A percentile compares a stretch with the other conserved stretches of the same genome.
These are phyloP conservation scores for Anisodus tanguticus DNA, from an alignment of 257 asterid species.

Conservation along the genomic window DNA sequence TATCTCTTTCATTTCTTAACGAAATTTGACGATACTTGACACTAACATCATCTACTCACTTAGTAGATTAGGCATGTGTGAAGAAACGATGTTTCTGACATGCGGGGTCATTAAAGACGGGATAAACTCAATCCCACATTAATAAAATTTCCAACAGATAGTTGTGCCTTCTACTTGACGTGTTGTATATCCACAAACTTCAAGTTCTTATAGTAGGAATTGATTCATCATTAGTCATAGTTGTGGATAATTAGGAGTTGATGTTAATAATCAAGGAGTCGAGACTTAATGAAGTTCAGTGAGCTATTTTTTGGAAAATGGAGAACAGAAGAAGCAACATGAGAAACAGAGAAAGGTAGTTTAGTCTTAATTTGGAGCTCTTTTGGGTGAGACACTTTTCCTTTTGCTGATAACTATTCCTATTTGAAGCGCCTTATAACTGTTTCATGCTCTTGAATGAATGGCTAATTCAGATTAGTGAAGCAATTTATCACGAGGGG, in stretches of 20 bases:
- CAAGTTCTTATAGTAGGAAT: slow-evolving; percentile 17
- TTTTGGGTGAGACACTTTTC: background rate
- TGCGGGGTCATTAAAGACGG: no score
- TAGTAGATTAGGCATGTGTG: no score
- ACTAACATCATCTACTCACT: no score
- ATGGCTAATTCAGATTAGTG: background rate
- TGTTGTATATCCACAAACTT: background rate
- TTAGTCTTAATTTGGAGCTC: background rate
- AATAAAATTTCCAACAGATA: background rate
- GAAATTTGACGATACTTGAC: no score
- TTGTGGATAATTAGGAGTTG: slow-evolving; percentile 1
- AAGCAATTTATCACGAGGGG: background rate
- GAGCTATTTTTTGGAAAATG: slow-evolving; percentile 15
- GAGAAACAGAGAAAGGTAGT: background rate
- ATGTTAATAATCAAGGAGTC: background rate
- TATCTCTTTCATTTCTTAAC: no score
- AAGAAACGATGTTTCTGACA: no score
- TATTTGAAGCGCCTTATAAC: background rate
- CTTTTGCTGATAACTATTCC: background rate
- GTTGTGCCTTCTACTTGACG: background rate
- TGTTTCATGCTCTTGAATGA: background rate
- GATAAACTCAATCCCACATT: no score
- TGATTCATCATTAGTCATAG: background rate
- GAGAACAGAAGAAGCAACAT: background rate
- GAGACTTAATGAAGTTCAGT: background rate